A percentile compares a stretch with the other conserved stretches of the same genome.
These are phyloP conservation scores for Conticribra guillardii DNA, from an alignment of 108 stramenopile genomes.

Conservation along the genomic window DNA sequence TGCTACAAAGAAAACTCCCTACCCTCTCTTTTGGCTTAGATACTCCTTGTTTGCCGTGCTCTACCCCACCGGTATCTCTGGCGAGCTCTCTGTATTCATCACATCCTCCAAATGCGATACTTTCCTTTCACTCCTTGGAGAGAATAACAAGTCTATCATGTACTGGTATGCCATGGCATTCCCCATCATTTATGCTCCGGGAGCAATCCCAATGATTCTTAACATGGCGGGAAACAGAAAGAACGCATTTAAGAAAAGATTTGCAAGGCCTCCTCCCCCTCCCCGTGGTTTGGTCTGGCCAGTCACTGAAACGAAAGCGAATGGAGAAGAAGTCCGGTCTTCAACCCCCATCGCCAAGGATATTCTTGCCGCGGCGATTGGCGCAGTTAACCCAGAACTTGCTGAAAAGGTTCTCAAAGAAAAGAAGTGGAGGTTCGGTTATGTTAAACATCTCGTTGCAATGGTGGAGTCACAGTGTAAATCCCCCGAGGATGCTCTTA, in stretches of 20 bases:
- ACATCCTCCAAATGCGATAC: constrained; percentile 60
- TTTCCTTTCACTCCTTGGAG: constrained; percentile 53
- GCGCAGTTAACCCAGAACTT: constrained; percentile 70
- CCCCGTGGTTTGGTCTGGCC: constrained; percentile 92
- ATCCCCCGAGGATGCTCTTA: constrained; percentile 84
- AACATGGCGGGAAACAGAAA: constrained; percentile 95
- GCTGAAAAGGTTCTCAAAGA: constrained; percentile 66
- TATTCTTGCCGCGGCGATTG: constrained; percentile 87
- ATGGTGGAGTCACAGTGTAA: constrained; percentile 88
- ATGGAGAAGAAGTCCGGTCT: constrained; percentile 72
- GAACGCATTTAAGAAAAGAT: constrained; percentile 90
- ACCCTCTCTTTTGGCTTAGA: constrained; percentile 94
- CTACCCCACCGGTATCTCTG: constrained; percentile 95
- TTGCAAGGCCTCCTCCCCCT: constrained; percentile 86
- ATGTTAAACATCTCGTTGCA: constrained; percentile 85
- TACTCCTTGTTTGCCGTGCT: constrained; percentile 95
- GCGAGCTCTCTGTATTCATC: constrained; percentile 87
- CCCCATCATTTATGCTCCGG: constrained; percentile 85
- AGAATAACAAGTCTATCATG: constrained; percentile 38
- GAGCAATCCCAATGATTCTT: constrained; percentile 91
- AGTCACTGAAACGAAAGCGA: constrained; percentile 63
- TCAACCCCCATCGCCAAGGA: constrained; percentile 87
- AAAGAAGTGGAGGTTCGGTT: constrained; percentile 89
- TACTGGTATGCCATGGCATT: constrained; percentile 69
- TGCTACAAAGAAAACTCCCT: constrained; percentile 89